A percentile compares a stretch with the other conserved stretches of the same genome.
These are phyloP conservation scores for Cichorium intybus DNA, from an alignment of 140 eudicot genomes.

Conservation along the genomic window DNA sequence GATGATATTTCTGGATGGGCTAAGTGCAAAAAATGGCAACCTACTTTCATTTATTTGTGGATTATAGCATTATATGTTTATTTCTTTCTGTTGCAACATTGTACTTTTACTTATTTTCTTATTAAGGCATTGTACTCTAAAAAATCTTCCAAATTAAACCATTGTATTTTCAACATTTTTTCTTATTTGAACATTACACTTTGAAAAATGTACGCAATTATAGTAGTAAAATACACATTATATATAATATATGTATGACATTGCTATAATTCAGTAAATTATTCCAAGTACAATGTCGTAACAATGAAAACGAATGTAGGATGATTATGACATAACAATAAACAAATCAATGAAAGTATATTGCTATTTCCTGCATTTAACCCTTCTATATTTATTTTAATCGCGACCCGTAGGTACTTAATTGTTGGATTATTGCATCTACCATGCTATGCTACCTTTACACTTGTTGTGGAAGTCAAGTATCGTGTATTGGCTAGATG, in stretches of 20 bases:
- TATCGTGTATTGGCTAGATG: conserved; percentile 49
- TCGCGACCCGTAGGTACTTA: conserved; percentile 49
- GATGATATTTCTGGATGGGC: no score
- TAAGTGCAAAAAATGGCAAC: neutral
- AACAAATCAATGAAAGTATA: no score
- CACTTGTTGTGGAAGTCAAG: conserved; percentile 49
- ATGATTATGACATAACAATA: neutral
- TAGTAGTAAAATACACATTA: no score
- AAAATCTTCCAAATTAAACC: neutral
- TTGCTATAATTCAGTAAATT: no score
- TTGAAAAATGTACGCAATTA: neutral
- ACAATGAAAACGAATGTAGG: neutral
- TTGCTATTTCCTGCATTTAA: neutral
- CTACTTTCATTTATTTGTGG: neutral
- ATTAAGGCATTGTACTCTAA: neutral
- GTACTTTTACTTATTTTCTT: no score
- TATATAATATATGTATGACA: no score
- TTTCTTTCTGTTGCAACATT: no score
- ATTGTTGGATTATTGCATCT: conserved; percentile 70
- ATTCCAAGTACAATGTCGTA: neutral
- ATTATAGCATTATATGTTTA: no score
- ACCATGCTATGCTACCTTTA: conserved; percentile 77
- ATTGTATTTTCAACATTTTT: neutral
- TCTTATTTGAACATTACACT: neutral
- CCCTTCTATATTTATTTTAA: neutral